Evolutionary conservation across 345 rosid genomes (phyloP).

Genomic region (Leavenworthia alabamica): DNA sequence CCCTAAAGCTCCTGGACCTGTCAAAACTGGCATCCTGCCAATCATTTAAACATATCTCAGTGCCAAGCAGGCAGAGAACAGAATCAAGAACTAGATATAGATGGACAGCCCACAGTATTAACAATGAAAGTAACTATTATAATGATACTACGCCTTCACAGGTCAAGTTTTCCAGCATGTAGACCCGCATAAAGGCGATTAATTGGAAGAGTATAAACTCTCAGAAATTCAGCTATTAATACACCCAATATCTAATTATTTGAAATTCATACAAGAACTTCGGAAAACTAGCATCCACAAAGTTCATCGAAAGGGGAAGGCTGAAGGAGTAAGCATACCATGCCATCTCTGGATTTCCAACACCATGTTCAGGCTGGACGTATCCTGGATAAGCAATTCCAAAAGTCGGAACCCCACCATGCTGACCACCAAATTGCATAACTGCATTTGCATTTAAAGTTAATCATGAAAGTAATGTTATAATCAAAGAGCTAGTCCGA

Average conservation of each 20-base stretch:
- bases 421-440: constrained; percentile 94
- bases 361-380: constrained; percentile 64
- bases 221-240: neutral
- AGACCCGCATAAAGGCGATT: too few relatives aligned
- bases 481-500: neutral
- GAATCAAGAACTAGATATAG: too few relatives aligned
- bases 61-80: too few relatives aligned
- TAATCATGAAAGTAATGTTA: neutral
- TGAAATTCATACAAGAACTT: neutral
- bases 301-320: neutral
- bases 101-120: too few relatives aligned
- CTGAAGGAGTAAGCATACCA: constrained; percentile 50
- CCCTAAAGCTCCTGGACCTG: constrained; percentile 83
- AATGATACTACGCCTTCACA: too few relatives aligned
- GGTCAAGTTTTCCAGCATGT: neutral
- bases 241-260: neutral
- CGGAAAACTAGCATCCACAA: neutral
- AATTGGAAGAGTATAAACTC: neutral
- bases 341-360: constrained; percentile 90
- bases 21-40: constrained; percentile 76
- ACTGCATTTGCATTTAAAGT: constrained; percentile 23
- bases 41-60: constrained; percentile 6
- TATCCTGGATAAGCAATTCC: constrained; percentile 90
- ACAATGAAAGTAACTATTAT: too few relatives aligned
- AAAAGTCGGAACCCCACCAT: constrained; percentile 81